Base-by-base conservation (phyloP, 2,329 filamentous ascomycete species). In the Cercospora beticola region DNA sequence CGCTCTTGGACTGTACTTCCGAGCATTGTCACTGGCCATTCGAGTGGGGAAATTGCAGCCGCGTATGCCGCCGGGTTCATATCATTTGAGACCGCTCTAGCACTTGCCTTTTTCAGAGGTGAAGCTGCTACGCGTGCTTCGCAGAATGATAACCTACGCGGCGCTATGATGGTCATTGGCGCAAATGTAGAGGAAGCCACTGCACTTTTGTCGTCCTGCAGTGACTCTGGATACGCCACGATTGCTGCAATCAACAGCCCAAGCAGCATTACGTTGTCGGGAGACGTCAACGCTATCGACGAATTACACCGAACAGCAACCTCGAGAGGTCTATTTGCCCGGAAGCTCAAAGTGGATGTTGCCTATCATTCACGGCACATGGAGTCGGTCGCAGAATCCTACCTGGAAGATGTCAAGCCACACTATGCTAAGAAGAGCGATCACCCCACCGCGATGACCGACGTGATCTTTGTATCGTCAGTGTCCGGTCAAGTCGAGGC, bases 321-420 rank as follows among this genome's bases (percentile, higher is more conserved):
- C 0, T 71, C 76, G 2, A 71, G 79, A 26, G 74, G 77, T 2
- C 75, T 76, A 3, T 84, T 85, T 67, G 75, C 73, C 10, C 75
- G 81, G 2, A 64, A 74, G 12, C 77, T 86, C 1, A 76, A 78
- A 23, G 81, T 84, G 4, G 78, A 81, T 23, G 78, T 74, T 9
- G 83, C 83, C 0, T 85, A 83, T 57, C 83, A 85, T 65, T 82
- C 81, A 0, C 77, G 79, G 56, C 82, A 84, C 31, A 74, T 76
- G 67, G 18, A 59, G 8, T 33, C 46, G 30, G 59, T 65, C 23
- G 66, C 68, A n/a, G 56, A 61, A 16, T 58, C 63, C 3, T 72
- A 72, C 23, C 54, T 64, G 21, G 40, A 43, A 4, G 33, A 60
- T 5, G 62, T 68, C 16, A n/a, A 12, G 64, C 60, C 21, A 18